Conservation (phyloP, 179 eudicot species). For the Drosera spatulata region DNA sequence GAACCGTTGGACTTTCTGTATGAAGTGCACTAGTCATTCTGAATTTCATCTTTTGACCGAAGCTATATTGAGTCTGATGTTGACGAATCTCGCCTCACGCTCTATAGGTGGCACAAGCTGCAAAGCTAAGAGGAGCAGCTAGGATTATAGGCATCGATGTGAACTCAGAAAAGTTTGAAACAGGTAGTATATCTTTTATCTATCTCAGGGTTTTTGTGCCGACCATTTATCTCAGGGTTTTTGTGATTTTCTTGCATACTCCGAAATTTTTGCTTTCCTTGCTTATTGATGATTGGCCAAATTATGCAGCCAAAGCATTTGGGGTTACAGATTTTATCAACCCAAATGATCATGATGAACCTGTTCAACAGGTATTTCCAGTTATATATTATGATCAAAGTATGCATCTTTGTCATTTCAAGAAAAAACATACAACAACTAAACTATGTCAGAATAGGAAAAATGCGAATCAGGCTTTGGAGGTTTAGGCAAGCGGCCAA, state of each 20-base stretch:
- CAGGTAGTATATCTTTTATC: conserved; percentile 26
- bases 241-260: not conserved
- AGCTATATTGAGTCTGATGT: not conserved
- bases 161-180: conserved; percentile 56
- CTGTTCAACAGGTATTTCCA: conserved; percentile 61
- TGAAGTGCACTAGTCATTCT: conserved; percentile 16
- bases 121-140: conserved; percentile 77
- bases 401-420: not conserved
- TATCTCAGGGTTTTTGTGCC: not conserved
- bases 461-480: not conserved
- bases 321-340: conserved; percentile 81
- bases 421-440: not conserved
- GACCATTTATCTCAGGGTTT: not conserved
- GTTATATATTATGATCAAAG: not conserved
- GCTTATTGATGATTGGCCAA: conserved; percentile 2
- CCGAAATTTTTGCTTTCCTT: not conserved
- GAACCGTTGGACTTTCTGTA: conserved; percentile 97
- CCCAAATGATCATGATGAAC: conserved; percentile 61
- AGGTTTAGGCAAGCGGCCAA: not conserved
- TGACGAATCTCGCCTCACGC: not conserved
- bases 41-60: not conserved
- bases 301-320: conserved; percentile 56
- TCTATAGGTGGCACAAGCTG: conserved; percentile 75
- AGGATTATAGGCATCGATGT: conserved; percentile 82
- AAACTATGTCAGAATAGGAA: not conserved